Evolutionary conservation across 345 rosid genomes (phyloP), one percentile per base, ranked within the genome.

Genomic region (Ceriops zippeliana): DNA sequence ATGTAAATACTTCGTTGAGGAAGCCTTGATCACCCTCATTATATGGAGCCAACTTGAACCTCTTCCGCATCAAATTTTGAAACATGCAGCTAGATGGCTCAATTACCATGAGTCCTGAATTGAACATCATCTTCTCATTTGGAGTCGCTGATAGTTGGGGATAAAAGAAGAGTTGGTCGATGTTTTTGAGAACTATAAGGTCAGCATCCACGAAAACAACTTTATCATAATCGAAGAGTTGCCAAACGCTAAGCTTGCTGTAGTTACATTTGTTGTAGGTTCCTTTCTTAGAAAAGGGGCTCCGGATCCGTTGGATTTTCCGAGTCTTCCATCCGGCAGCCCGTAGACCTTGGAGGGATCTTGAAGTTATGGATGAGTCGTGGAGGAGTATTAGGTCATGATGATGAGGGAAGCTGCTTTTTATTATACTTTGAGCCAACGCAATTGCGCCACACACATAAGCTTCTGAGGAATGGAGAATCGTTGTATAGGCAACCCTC

Each of bases 21-120:
- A 89, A 91, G 0, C 97, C 98, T 37, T 93, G 98, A 71, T 93
- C 99, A 2, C 97, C 97, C 0, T 96, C 97, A 1, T 91, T 95
- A 70, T 87, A 91, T 0, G 97, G 85, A 20, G 63, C 74, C 5
- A 91, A 28, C 58, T 72, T 70, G 7, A 60, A 58, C 2, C 76
- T 78, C 49, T 86, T 87, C 28, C 22, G 8, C 83, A 88, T 83
- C 68, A 95, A 13, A 2, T 84, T 76, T 54, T 87, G 75, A 35
- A 95, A 89, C 70, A 71, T n/a, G 61, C 99, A 91, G 63, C 19
- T 20, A 0, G 97, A 93, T 21, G 99, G 97, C 85, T 93, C 99
- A 0, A 93, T 63, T 67, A 90, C 83, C 97, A 93, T 91, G 46
- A 93, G 19, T 11, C 98, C 97, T 0, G 97, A 89, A 69, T 93